phyloP scores from a whole-genome alignment of 2,329 filamentous ascomycete genomes.

The Trichoderma asperellum region DNA sequence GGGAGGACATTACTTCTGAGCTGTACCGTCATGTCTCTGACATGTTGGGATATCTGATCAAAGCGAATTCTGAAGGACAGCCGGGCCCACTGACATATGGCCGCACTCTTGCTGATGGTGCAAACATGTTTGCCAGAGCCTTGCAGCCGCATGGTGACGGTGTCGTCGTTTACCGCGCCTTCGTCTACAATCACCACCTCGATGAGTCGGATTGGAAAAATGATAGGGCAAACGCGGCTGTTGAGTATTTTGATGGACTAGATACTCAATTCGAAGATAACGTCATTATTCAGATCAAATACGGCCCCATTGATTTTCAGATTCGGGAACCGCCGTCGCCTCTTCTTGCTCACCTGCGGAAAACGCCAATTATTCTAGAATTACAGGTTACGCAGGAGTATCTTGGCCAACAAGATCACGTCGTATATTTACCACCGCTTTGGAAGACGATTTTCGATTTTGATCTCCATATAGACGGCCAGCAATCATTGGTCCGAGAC shows the following conservation, averaged over 20 bases:
- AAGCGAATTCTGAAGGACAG: slow-evolving; percentile 2
- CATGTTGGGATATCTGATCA: slow-evolving; percentile 1
- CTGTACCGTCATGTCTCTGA: slow-evolving; percentile 4
- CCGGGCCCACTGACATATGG: slow-evolving; percentile 1
- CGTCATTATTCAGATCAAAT: slow-evolving; percentile 1
- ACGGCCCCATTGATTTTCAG: slow-evolving; percentile 5
- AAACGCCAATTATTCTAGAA: not conserved
- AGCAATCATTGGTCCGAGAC: not conserved
- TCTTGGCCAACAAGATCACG: not conserved
- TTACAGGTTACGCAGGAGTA: not conserved
- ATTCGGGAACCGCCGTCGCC: not conserved
- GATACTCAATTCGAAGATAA: slow-evolving; percentile 11
- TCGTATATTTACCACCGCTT: slow-evolving; percentile 4
- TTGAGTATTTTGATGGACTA: slow-evolving; percentile 2
- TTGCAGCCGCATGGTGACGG: not conserved
- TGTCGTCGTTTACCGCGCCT: not conserved
- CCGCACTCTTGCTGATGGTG: slow-evolving; percentile 2
- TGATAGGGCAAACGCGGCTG: not conserved
- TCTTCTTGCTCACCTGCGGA: not conserved
- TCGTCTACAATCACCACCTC: slow-evolving; percentile 2
- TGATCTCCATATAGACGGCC: slow-evolving; percentile 4
- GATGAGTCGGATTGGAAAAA: slow-evolving; percentile 5
- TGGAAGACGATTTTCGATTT: slow-evolving; percentile 7
- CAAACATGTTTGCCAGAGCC: not conserved
- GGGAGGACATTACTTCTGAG: slow-evolving; percentile 4